Conservation (phyloP, 495 filamentous ascomycete genomes). For the Penicillium simplicissimum region DNA sequence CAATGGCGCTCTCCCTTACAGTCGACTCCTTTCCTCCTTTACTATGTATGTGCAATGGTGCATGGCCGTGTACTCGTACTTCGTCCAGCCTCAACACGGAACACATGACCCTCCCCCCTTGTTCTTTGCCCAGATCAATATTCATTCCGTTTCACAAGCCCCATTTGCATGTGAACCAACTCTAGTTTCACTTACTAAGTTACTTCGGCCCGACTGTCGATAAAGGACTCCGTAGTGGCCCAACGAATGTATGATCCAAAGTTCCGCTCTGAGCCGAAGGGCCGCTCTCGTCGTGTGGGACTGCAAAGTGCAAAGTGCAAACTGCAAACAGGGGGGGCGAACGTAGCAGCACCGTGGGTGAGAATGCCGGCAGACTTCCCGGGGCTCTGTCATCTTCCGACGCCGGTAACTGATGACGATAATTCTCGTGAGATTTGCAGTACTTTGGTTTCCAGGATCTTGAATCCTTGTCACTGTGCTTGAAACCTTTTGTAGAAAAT, state of each 20-base stretch:
- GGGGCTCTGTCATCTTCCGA: constrained; percentile 5
- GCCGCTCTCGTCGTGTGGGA: constrained; percentile 5
- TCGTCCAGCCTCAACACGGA: neutral
- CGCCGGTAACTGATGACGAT: neutral
- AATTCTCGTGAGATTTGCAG: neutral
- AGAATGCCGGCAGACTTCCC: constrained; percentile 10
- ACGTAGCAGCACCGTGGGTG: neutral
- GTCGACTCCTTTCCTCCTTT: constrained; percentile 1
- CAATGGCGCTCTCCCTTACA: neutral
- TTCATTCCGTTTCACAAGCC: neutral
- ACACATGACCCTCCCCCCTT: neutral
- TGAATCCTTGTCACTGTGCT: too few relatives aligned
- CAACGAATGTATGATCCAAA: constrained; percentile 5
- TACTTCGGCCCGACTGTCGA: constrained; percentile 20
- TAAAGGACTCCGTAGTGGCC: constrained; percentile 12
- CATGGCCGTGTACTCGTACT: too few relatives aligned
- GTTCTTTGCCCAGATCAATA: neutral
- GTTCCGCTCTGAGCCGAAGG: constrained; percentile 16
- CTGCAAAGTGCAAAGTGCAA: constrained; percentile 2
- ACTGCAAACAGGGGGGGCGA: constrained; percentile 10
- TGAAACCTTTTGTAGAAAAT: too few relatives aligned
- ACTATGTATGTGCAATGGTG: too few relatives aligned
- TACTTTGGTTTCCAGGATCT: too few relatives aligned
- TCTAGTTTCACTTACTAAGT: neutral
- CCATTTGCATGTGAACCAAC: constrained; percentile 16